phyloP scores from a whole-genome alignment of 108 stramenopile species.

The Stephanodiscus minutulus region DNA sequence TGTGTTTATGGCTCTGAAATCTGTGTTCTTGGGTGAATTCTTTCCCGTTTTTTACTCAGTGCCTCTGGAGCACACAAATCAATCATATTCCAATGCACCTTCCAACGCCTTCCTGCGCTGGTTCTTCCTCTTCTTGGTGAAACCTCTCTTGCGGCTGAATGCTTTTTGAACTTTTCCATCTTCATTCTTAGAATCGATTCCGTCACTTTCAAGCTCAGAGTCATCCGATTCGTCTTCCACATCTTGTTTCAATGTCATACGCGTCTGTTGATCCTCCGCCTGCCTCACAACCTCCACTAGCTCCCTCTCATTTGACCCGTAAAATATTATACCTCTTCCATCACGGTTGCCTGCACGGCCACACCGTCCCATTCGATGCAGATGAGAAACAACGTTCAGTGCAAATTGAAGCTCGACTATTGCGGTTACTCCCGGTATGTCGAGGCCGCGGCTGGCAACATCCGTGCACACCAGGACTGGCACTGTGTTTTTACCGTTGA shows the following conservation, averaged over 20 bases:
- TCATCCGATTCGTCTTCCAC: slow-evolving; percentile 63
- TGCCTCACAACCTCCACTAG: slow-evolving; percentile 74
- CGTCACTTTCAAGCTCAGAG: slow-evolving; percentile 25
- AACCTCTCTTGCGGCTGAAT: slow-evolving; percentile 86
- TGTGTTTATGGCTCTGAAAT: no score
- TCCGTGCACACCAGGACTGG: slow-evolving; percentile 96
- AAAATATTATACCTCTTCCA: slow-evolving; percentile 94
- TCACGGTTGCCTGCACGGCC: slow-evolving; percentile 93
- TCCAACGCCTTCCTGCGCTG: slow-evolving; percentile 47
- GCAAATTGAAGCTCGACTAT: slow-evolving; percentile 98
- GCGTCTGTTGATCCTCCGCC: slow-evolving; percentile 79
- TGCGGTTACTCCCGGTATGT: slow-evolving; percentile 94
- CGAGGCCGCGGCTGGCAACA: slow-evolving; percentile 94
- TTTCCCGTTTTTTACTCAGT: no score
- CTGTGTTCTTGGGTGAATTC: no score
- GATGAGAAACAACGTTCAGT: slow-evolving; percentile 92
- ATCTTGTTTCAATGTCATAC: slow-evolving; percentile 71
- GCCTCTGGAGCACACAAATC: not conserved
- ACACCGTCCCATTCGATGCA: slow-evolving; percentile 98
- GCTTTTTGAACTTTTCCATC: slow-evolving; percentile 76
- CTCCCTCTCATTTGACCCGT: slow-evolving; percentile 67
- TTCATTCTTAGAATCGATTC: slow-evolving; percentile 10
- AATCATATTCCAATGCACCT: slow-evolving; percentile 12
- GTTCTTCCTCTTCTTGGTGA: slow-evolving; percentile 88
- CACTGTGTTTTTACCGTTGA: slow-evolving; percentile 56